Conservation (phyloP, 2,329 filamentous ascomycete genomes). For the Sporothrix schenckii region DNA sequence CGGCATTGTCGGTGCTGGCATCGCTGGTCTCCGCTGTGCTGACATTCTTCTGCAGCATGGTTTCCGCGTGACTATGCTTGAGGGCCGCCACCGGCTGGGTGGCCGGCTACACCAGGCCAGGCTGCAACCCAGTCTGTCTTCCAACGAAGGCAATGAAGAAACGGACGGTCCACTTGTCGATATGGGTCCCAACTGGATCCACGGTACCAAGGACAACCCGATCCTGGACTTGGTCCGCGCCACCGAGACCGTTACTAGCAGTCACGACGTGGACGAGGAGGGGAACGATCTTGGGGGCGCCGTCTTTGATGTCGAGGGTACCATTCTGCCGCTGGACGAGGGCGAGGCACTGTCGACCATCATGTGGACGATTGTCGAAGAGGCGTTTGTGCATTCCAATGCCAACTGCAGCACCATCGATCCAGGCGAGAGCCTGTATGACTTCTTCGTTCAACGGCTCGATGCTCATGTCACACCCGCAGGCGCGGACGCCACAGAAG, state of each 20-base stretch:
- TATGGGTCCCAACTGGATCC: slow-evolving; percentile 78
- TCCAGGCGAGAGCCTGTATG: slow-evolving; percentile 53
- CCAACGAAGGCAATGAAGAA: too few species aligned
- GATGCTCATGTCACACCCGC: slow-evolving; percentile 48
- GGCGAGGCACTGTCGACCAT: slow-evolving; percentile 54
- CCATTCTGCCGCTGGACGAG: slow-evolving; percentile 51
- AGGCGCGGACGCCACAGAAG: slow-evolving; percentile 35
- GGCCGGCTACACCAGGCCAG: slow-evolving; percentile 62
- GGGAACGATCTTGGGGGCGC: slow-evolving; percentile 29
- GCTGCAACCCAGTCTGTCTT: slow-evolving; percentile 41
- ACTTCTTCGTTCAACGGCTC: slow-evolving; percentile 56
- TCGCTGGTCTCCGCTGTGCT: slow-evolving; percentile 71
- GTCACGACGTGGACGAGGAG: slow-evolving; percentile 56
- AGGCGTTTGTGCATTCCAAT: slow-evolving; percentile 69
- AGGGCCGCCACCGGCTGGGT: slow-evolving; percentile 68
- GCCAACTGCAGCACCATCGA: slow-evolving; percentile 55
- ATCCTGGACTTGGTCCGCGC: slow-evolving; percentile 67
- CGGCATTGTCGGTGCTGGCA: slow-evolving; percentile 69
- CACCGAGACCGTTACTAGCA: slow-evolving; percentile 56
- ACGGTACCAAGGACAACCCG: slow-evolving; percentile 71
- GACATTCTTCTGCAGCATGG: slow-evolving; percentile 67
- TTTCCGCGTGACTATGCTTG: slow-evolving; percentile 68
- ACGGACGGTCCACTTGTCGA: slow-evolving; percentile 55
- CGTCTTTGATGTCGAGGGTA: slow-evolving; percentile 61
- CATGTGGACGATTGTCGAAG: slow-evolving; percentile 69